phyloP scores from a whole-genome alignment of 148 eudicot genomes.

The Arbutus unedo region DNA sequence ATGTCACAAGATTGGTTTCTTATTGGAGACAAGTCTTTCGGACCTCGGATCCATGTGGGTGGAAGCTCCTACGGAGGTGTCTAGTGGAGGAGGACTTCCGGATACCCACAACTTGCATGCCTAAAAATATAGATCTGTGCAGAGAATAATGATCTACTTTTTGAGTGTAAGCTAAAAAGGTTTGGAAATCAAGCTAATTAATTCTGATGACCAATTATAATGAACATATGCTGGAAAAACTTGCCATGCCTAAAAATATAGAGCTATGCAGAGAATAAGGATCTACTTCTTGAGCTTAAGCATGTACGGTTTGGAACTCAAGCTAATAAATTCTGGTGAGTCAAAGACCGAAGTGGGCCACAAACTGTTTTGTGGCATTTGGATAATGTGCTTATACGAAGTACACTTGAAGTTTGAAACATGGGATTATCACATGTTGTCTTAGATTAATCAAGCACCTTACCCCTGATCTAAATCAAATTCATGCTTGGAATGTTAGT shows the following conservation, averaged over 20 bases:
- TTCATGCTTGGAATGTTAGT: not conserved
- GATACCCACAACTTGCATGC: too few species aligned
- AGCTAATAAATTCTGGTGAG: not conserved
- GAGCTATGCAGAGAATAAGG: not conserved
- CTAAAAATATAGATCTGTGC: too few species aligned
- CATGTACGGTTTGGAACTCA: not conserved
- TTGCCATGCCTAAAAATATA: not conserved
- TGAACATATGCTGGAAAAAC: not conserved
- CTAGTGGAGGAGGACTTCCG: too few species aligned
- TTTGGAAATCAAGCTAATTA: not conserved
- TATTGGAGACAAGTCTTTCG: too few species aligned
- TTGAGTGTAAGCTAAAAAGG: too few species aligned
- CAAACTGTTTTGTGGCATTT: conserved; percentile 1
- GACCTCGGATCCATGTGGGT: too few species aligned
- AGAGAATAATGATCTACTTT: too few species aligned
- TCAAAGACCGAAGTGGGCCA: not conserved
- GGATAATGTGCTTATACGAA: not conserved
- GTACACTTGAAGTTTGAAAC: not conserved
- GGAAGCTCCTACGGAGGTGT: too few species aligned
- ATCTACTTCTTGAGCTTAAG: conserved; percentile 1
- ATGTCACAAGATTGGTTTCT: too few species aligned
- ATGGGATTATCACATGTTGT: not conserved
- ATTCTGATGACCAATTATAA: not conserved
- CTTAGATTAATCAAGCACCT: conserved; percentile 1
- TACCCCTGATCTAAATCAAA: not conserved